Base-by-base conservation (phyloP, 176 grass and related monocot species). In the Typha latifolia region DNA sequence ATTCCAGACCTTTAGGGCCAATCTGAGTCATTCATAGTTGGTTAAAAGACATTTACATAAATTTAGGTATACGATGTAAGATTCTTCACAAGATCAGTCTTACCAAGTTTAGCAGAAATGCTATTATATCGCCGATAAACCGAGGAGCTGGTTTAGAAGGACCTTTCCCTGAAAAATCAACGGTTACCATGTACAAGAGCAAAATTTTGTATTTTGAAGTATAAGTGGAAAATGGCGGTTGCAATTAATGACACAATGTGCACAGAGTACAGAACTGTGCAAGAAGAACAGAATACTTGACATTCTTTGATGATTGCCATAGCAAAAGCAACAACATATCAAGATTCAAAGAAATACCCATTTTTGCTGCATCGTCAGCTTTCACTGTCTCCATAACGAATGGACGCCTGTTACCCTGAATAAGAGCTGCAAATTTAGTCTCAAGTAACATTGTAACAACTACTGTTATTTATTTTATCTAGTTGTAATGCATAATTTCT, bases 351-450 rank as follows among this genome's bases (percentile, higher is more conserved):
- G 34, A 7, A 37, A 24, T 84, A 96, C 92, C 92, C 72, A 81
- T n/a, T 80, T 96, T 96, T 34, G 88, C 92, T 14, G 72, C 85
- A 80, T 96, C 92, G 11, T 96, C 92, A 37, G 92, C 85, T 84
- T 96, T 96, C 61, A 96, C 85, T 4, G 92, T 96, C 82, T 96
- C 85, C 84, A 86, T 84, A 49, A 96, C 92, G 72, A 91, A 96
- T 8, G 92, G 88, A 69, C 82, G 74, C 32, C 92, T 85, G 18
- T 63, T 73, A 22, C 92, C 92, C 92, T 91, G 77, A 69, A 81
- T 61, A 51, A 66, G 34, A 73, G 14, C 67, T 19, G 16, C 49
- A 26, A 57, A 62, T 18, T 70, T 23, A 24, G 37, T 32, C 57
- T 9, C 26, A 69, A 15, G 19, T 22, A 12, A 26, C 24, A 26